phyloP scores from a whole-genome alignment of 2,329 filamentous ascomycete species.

The Arthrobotrys entomopaga region DNA sequence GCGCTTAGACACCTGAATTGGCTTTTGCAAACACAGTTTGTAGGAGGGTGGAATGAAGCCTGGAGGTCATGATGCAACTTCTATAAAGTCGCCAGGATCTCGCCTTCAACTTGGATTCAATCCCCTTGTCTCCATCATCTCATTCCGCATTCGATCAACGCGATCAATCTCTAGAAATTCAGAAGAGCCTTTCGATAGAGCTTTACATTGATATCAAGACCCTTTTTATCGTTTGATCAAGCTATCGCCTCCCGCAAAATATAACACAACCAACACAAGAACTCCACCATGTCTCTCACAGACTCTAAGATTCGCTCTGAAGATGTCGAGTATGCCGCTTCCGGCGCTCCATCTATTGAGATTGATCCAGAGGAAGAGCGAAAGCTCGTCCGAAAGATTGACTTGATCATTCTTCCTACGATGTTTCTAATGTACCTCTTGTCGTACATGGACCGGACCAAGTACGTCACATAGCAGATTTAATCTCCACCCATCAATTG shows the following conservation, averaged over 20 bases:
- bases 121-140: background rate
- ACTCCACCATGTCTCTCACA: constrained; percentile 40
- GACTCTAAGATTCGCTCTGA: constrained; percentile 41
- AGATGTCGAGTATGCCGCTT: constrained; percentile 50
- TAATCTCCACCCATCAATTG: background rate
- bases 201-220: background rate
- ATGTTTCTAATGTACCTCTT: constrained; percentile 61
- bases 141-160: background rate
- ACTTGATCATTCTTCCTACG: constrained; percentile 60
- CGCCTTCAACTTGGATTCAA: constrained; percentile 24
- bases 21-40: constrained; percentile 37
- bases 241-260: constrained; percentile 12
- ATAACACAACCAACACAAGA: background rate
- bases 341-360: constrained; percentile 40
- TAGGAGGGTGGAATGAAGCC: constrained; percentile 33
- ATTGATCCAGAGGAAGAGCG: constrained; percentile 56
- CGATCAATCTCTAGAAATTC: constrained; percentile 4
- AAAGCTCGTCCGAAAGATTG: constrained; percentile 59
- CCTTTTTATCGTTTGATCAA: too few relatives aligned
- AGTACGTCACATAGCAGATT: constrained; percentile 14
- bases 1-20: constrained; percentile 21
- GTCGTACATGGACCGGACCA: constrained; percentile 58
- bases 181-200: constrained; percentile 2
- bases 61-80: constrained; percentile 32
- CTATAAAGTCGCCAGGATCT: constrained; percentile 53